Evolutionary conservation across 371 early-diverging fungal species (phyloP), one percentile per base, ranked within the genome.

Genomic region (Mucor irregularis): DNA sequence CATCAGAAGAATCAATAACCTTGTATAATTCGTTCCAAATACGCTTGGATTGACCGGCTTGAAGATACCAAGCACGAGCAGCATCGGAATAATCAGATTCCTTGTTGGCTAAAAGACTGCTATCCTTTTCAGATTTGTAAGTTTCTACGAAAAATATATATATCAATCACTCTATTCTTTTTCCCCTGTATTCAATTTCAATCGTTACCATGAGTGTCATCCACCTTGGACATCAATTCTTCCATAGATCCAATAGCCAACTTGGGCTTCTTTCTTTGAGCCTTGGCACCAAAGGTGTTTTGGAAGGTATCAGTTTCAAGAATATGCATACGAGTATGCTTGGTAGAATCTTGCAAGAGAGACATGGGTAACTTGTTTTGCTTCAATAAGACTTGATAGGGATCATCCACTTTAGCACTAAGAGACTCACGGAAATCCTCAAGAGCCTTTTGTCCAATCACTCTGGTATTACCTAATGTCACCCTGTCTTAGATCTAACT

Each of bases 11-110:
- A 74, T 99, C 99, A 34, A 99, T 90, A 38, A 98, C 99, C 84
- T 99, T 99, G 84, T 99, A 99, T 38, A 99, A 76, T 73, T 99
- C 99, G 70, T 91, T 92, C 99, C 99, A 99, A 49, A 99, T 99
- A 72, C 99, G 92, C 73, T 92, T 93, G 22, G 97, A 97, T 71
- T 96, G 95, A 58, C 99, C 99, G 53, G 95, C 96, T 39, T 84
- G 84, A 63, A 97, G 90, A 60, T 92, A 86, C 68, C 91, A 91
- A 63, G 93, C 94, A 62, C 90, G 85, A 29, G 84, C 85, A 29
- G 84, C 90, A 61, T 90, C 91, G 2, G 73, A 68, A 52, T 80
- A 86, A 59, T 93, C 94, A 31, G 68, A 79, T 58, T 71, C 71
- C 49, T 81, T 81, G 71, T 96, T 95, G 40, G 89, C 86, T 29